Evolutionary conservation across 495 filamentous ascomycete species (phyloP).

Genomic region (Hypoxylon rickii): DNA sequence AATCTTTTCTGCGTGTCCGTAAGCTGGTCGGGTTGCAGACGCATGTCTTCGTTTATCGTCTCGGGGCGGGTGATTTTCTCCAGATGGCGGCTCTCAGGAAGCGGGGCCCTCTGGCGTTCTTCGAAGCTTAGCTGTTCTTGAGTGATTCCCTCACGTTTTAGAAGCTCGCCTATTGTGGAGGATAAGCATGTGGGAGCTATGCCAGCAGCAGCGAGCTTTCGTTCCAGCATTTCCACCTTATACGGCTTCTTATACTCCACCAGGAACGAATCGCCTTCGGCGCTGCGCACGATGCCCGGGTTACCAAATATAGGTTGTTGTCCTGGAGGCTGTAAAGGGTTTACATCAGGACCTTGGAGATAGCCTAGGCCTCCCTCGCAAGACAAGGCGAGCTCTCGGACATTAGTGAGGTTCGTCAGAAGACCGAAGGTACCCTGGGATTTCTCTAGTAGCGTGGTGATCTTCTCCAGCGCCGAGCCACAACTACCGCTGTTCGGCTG

Average conservation of each 20-base stretch:
- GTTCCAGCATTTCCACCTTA: constrained; percentile 13
- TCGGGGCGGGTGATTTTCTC: not conserved
- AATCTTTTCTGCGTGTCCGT: constrained; percentile 60
- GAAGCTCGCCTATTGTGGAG: not conserved
- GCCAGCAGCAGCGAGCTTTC: constrained; percentile 23
- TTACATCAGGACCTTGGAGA: constrained; percentile 43
- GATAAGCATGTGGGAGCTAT: not conserved
- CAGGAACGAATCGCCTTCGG: not conserved
- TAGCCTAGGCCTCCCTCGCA: constrained; percentile 62
- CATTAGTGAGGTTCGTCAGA: constrained; percentile 46
- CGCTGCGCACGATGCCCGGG: not conserved
- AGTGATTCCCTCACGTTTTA: not conserved
- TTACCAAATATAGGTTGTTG: constrained; percentile 4
- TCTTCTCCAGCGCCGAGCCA: constrained; percentile 38
- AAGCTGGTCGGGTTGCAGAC: constrained; percentile 36
- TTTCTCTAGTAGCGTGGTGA: constrained; percentile 59
- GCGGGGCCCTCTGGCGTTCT: constrained; percentile 1
- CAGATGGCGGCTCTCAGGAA: not conserved
- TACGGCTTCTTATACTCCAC: not conserved
- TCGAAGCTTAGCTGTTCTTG: not conserved
- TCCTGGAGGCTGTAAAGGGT: constrained; percentile 8
- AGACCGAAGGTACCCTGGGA: constrained; percentile 53
- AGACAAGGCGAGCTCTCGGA: constrained; percentile 57
- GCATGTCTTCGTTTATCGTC: not conserved
- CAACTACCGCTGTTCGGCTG: constrained; percentile 23